Evolutionary conservation across 1,139 yeast species (phyloP).

Genomic region (Yamadazyma dushanensis): DNA sequence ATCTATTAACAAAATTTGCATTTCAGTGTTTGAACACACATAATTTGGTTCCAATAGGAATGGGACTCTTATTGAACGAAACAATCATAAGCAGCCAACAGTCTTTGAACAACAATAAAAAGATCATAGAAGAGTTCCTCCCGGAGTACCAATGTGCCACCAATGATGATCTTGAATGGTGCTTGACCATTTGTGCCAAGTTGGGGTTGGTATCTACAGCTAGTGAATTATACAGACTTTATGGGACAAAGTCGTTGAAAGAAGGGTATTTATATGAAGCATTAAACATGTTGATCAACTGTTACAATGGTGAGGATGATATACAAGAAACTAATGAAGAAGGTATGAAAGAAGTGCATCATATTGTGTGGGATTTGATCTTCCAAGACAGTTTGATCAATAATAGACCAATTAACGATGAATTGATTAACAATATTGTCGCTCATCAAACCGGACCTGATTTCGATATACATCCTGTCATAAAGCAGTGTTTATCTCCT

Average conservation of each 20-base stretch:
- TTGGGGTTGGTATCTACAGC: conserved; percentile 53
- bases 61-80: conserved; percentile 48
- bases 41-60: conserved; percentile 62
- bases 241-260: conserved; percentile 40
- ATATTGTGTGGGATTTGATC: conserved; percentile 43
- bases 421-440: conserved; percentile 54
- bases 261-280: conserved; percentile 59
- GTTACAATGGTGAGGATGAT: conserved; percentile 47
- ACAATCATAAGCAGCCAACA: conserved; percentile 25
- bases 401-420: conserved; percentile 55
- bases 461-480: conserved; percentile 50
- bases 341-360: conserved; percentile 41
- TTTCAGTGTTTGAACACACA: conserved; percentile 52
- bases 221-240: conserved; percentile 44
- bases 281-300: conserved; percentile 63
- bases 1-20: conserved; percentile 61
- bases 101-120: conserved; percentile 29
- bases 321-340: conserved; percentile 20
- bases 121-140: conserved; percentile 57
- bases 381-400: conserved; percentile 63
- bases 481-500: conserved; percentile 70
- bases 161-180: conserved; percentile 82
- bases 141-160: conserved; percentile 60
- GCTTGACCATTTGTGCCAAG: conserved; percentile 55
- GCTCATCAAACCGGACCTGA: conserved; percentile 34